Evolutionary conservation across 305 asterid species (phyloP).

Genomic region (Plantago rigida): DNA sequence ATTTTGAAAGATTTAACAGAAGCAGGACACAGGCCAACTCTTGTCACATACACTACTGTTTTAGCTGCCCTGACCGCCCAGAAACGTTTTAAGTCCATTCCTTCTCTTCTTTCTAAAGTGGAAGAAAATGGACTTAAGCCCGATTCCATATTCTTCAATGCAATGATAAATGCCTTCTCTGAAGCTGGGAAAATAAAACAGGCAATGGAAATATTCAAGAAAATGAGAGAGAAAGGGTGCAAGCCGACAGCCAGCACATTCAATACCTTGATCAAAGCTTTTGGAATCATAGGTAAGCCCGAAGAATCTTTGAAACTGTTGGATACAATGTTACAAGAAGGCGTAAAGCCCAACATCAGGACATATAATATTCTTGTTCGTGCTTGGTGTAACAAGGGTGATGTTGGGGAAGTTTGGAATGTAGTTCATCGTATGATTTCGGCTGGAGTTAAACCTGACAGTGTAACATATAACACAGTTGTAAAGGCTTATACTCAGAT

Average conservation of each 20-base stretch:
- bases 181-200: constrained; percentile 78
- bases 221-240: constrained; percentile 72
- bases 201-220: constrained; percentile 59
- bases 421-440: constrained; percentile 55
- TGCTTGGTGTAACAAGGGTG: constrained; percentile 74
- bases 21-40: constrained; percentile 81
- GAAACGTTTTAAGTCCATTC: constrained; percentile 69
- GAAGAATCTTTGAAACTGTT: constrained; percentile 66
- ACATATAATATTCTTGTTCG: constrained; percentile 74
- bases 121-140: constrained; percentile 69
- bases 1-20: constrained; percentile 54
- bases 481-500: constrained; percentile 69
- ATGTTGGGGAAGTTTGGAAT: constrained; percentile 62
- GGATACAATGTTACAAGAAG: constrained; percentile 47
- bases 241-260: constrained; percentile 75
- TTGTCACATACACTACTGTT: constrained; percentile 74
- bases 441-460: constrained; percentile 64
- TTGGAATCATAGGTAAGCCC: constrained; percentile 68
- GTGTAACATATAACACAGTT: constrained; percentile 68
- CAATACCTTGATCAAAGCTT: constrained; percentile 81
- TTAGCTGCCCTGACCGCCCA: constrained; percentile 71
- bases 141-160: constrained; percentile 84
- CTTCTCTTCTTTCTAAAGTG: constrained; percentile 56
- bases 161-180: constrained; percentile 84
- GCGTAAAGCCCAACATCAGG: constrained; percentile 66